Conservation (phyloP, 163 green algal species). For the Prototheca wickerhamii region DNA sequence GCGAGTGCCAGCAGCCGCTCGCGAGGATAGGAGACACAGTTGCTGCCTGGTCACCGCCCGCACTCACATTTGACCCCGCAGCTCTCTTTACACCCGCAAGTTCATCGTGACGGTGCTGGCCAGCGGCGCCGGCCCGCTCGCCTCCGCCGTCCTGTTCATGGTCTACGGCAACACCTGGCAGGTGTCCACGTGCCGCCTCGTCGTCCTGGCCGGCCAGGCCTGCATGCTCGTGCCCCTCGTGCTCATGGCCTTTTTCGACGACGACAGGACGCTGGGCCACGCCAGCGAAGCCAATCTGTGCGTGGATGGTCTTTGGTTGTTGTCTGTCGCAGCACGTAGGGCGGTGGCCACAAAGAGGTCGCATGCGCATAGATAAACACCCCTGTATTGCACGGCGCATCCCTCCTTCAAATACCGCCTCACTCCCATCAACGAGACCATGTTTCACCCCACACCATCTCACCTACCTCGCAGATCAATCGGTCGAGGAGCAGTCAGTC, state of each 20-base stretch:
- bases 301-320: neutral
- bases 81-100: constrained; percentile 30
- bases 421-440: no score
- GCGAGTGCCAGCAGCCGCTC: no score
- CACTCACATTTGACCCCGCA: constrained; percentile 7
- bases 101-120: constrained; percentile 21
- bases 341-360: no score
- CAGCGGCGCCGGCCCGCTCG: constrained; percentile 20
- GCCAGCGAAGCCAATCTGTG: neutral
- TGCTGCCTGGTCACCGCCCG: neutral
- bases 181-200: constrained; percentile 24
- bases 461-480: no score
- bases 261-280: constrained; percentile 22
- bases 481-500: no score
- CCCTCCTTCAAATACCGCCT: no score
- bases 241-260: constrained; percentile 40
- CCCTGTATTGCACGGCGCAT: no score
- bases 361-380: no score
- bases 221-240: constrained; percentile 30
- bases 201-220: constrained; percentile 28
- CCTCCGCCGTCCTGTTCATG: constrained; percentile 32
- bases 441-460: no score
- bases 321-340: no score
- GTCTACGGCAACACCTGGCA: constrained; percentile 36
- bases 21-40: no score